Conservation (phyloP, 2,329 filamentous ascomycete species). For the Simplicillium sp. region DNA sequence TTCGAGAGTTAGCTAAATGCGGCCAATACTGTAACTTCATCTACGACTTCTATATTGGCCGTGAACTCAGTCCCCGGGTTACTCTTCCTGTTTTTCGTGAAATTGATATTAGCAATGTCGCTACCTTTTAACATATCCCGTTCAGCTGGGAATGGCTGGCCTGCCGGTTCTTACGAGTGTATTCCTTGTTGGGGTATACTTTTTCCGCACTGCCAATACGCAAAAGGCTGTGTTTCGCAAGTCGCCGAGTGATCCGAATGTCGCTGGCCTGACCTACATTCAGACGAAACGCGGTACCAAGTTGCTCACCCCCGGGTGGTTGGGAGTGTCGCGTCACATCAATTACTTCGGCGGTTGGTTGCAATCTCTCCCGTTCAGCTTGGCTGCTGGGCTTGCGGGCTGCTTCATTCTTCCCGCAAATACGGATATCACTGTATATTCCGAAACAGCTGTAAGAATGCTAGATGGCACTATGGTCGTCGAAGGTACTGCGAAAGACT, state of each 20-base stretch:
- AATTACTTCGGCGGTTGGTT: conserved; percentile 93
- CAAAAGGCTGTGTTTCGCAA: conserved; percentile 92
- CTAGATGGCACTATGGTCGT: conserved; percentile 52
- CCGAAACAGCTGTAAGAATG: conserved; percentile 41
- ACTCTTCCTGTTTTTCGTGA: conserved; percentile 68
- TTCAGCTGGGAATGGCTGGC: conserved; percentile 59
- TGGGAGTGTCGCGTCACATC: conserved; percentile 81
- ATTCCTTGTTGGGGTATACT: conserved; percentile 62
- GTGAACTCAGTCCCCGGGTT: conserved; percentile 81
- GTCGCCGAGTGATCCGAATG: conserved; percentile 66
- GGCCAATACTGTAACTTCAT: conserved; percentile 72
- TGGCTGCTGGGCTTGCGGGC: conserved; percentile 75
- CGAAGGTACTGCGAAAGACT: conserved; percentile 63
- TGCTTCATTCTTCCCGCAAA: conserved; percentile 54
- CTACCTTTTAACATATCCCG: conserved; percentile 72
- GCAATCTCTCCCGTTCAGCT: conserved; percentile 76
- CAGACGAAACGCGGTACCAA: conserved; percentile 72
- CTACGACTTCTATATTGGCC: conserved; percentile 95
- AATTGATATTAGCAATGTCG: conserved; percentile 78
- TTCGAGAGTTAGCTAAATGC: conserved; percentile 69
- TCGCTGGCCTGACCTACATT: conserved; percentile 72
- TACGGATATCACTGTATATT: conserved; percentile 22
- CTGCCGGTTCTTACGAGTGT: conserved; percentile 54
- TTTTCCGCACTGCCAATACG: conserved; percentile 82
- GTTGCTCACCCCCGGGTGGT: conserved; percentile 79